Evolutionary conservation across 768 basidiomycete genomes (phyloP).

Genomic region (Sarcodon sp.): DNA sequence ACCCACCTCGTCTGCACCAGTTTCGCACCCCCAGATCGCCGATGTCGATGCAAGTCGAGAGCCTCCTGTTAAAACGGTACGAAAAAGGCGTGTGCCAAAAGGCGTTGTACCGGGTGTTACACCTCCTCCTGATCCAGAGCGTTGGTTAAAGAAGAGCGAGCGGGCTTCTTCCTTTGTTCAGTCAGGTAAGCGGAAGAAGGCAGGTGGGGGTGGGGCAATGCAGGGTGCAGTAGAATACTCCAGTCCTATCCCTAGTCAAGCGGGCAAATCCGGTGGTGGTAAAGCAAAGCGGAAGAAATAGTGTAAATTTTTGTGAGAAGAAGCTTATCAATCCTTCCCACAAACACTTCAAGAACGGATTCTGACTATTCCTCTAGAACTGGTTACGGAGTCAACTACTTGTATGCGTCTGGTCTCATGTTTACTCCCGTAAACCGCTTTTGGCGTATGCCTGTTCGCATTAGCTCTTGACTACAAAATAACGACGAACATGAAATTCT

Average conservation of each 20-base stretch:
- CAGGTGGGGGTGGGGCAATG: constrained; percentile 48
- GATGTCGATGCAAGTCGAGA: constrained; percentile 17
- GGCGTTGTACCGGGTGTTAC: constrained; percentile 73
- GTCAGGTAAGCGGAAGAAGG: constrained; percentile 37
- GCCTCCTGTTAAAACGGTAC: constrained; percentile 28
- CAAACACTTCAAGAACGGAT: neutral
- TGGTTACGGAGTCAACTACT: too few species aligned
- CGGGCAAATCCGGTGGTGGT: constrained; percentile 17
- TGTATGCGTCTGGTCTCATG: too few species aligned
- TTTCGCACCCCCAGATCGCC: constrained; percentile 14
- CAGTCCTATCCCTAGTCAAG: constrained; percentile 8
- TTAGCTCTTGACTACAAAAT: too few species aligned
- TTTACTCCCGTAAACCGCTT: too few species aligned
- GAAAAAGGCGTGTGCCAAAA: constrained; percentile 56
- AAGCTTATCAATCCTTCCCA: neutral
- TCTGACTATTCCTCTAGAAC: too few species aligned
- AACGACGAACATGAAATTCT: too few species aligned
- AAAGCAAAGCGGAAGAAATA: constrained; percentile 61
- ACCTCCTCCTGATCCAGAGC: constrained; percentile 73
- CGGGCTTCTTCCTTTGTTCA: constrained; percentile 37
- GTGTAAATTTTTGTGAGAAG: constrained; percentile 1
- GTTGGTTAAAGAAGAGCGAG: constrained; percentile 84
- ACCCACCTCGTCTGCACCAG: constrained; percentile 17
- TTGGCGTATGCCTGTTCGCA: too few species aligned
- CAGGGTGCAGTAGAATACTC: constrained; percentile 42